Conservation (phyloP, 2,329 filamentous ascomycete species). For the Ceratocystis ficicola region DNA sequence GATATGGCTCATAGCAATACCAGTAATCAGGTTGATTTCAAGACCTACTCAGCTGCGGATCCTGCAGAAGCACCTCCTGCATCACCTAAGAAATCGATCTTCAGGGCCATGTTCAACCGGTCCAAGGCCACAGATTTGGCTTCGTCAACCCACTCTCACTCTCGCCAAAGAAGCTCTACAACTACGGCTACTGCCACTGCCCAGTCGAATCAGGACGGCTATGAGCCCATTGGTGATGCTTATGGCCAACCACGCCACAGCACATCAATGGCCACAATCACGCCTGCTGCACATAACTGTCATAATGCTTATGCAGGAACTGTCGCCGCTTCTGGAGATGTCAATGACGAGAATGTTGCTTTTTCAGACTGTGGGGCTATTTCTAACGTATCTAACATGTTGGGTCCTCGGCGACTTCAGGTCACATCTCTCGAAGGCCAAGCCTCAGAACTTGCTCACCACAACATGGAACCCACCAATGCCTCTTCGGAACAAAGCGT, state of each 20-base stretch:
- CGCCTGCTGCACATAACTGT: background rate
- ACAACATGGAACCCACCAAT: constrained; percentile 20
- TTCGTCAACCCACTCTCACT: constrained; percentile 14
- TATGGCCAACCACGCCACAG: constrained; percentile 9
- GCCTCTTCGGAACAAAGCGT: constrained; percentile 20
- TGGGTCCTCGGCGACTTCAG: constrained; percentile 12
- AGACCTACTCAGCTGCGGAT: background rate
- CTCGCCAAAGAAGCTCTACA: constrained; percentile 21
- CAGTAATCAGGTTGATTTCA: background rate
- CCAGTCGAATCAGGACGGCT: background rate
- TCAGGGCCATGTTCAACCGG: constrained; percentile 20
- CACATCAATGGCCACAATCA: background rate
- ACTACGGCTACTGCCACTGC: constrained; percentile 8
- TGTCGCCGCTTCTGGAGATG: background rate
- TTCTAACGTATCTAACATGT: constrained; percentile 8
- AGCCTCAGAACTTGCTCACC: constrained; percentile 19
- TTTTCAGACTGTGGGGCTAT: background rate
- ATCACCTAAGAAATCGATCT: constrained; percentile 19
- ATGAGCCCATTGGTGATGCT: background rate
- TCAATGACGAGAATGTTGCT: background rate
- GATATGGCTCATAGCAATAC: background rate
- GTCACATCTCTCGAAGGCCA: constrained; percentile 20
- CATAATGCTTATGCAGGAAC: background rate
- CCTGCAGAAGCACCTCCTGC: background rate
- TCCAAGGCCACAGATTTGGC: constrained; percentile 16